Conservation (phyloP, 768 basidiomycete genomes). For the Boletus edulis region DNA sequence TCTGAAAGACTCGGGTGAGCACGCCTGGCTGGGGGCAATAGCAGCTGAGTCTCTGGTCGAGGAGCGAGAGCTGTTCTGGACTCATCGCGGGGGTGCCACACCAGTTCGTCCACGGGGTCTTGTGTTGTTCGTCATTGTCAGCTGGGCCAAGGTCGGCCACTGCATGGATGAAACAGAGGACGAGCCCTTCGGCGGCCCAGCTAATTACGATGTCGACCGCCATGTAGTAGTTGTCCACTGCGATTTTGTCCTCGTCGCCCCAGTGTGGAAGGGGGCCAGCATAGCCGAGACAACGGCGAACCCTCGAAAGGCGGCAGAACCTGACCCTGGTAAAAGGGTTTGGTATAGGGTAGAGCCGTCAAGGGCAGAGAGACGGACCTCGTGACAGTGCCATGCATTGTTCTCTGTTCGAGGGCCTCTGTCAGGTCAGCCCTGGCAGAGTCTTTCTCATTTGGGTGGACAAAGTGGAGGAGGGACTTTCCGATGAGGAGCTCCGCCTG, state of each 20-base stretch:
- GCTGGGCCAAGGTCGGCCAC: conserved; percentile 63
- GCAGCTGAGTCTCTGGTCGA: conserved; percentile 56
- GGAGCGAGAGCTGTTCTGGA: conserved; percentile 52
- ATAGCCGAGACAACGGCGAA: conserved; percentile 73
- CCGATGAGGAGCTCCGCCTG: conserved; percentile 70
- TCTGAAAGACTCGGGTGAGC: conserved; percentile 74
- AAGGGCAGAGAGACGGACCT: conserved; percentile 41
- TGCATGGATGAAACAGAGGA: conserved; percentile 87
- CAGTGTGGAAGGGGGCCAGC: conserved; percentile 52
- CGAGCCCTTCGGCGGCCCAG: conserved; percentile 83
- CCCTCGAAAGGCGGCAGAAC: conserved; percentile 70
- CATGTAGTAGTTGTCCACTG: conserved; percentile 74
- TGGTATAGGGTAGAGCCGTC: conserved; percentile 13
- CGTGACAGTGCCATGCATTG: conserved; percentile 82
- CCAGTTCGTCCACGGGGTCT: conserved; percentile 85
- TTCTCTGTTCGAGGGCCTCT: conserved; percentile 68
- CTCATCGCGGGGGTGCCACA: conserved; percentile 74
- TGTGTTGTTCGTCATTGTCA: conserved; percentile 74
- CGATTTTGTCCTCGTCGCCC: conserved; percentile 65
- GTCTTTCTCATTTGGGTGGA: conserved; percentile 81
- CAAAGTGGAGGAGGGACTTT: conserved; percentile 69
- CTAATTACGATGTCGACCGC: conserved; percentile 88
- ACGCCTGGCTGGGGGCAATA: conserved; percentile 50
- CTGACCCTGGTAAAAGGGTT: conserved; percentile 55
- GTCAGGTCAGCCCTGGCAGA: conserved; percentile 74